Conservation (phyloP, 225 moss, liverwort and hornwort species). For the Lunularia cruciata region DNA sequence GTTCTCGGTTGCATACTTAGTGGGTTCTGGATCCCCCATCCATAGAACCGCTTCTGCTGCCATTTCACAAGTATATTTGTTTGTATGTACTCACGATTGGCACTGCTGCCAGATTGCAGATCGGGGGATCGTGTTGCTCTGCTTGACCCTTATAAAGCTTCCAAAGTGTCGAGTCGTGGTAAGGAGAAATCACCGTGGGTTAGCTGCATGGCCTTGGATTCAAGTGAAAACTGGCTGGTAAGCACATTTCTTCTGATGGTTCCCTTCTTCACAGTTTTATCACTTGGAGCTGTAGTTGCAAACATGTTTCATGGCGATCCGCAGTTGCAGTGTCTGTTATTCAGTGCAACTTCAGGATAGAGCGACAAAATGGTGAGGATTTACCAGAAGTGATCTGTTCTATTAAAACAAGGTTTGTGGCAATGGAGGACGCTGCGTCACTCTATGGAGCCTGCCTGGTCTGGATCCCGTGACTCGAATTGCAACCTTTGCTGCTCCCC, state of each 20-base stretch:
- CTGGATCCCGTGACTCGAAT: conserved; percentile 49
- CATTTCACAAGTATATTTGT: no score
- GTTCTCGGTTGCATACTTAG: no score
- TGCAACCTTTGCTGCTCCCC: conserved; percentile 49
- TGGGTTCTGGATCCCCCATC: no score
- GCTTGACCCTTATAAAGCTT: conserved; percentile 47
- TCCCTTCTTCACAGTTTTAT: background rate
- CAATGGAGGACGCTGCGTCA: conserved; percentile 46
- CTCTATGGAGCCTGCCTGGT: conserved; percentile 51
- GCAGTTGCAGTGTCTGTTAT: background rate
- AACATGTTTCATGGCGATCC: background rate
- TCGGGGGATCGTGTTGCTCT: conserved; percentile 42
- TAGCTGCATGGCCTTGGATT: conserved; percentile 50
- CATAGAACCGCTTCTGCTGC: no score
- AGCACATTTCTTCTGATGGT: background rate
- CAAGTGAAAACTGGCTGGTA: conserved; percentile 54
- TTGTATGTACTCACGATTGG: background rate
- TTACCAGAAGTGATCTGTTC: background rate
- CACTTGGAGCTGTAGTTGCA: background rate
- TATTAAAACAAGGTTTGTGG: conserved; percentile 40
- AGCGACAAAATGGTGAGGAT: no score
- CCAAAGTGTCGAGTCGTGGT: conserved; percentile 24
- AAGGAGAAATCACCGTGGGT: conserved; percentile 51
- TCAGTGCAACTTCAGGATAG: background rate
- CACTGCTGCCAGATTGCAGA: conserved; percentile 38